A percentile compares a stretch with the other conserved stretches of the same genome.
Evolutionary conservation across 1,139 yeast species (phyloP).

Genomic region (Kodamaea fungicola): DNA sequence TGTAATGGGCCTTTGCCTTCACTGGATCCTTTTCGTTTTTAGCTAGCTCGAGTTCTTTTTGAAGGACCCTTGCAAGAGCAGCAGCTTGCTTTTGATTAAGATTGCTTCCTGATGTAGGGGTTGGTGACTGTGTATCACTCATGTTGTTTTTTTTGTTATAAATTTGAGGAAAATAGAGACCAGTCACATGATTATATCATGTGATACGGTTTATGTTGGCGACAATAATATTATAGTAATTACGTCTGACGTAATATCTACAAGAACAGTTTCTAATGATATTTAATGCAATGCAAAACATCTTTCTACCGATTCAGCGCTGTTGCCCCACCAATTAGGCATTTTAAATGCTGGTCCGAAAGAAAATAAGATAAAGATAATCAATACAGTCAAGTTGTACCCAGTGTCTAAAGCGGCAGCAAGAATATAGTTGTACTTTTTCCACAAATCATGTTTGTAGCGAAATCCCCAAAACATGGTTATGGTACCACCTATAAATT

Average conservation of each 20-base stretch:
- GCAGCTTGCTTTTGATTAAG: slow-evolving; percentile 46
- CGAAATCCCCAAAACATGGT: slow-evolving; percentile 43
- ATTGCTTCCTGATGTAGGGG: slow-evolving; percentile 1
- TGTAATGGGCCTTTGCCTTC: slow-evolving; percentile 63
- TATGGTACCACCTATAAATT: slow-evolving; percentile 41
- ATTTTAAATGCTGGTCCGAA: slow-evolving; percentile 27
- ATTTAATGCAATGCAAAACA: slow-evolving; percentile 27
- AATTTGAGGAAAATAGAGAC: too few relatives aligned
- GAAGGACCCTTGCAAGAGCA: slow-evolving; percentile 57
- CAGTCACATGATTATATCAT: not conserved
- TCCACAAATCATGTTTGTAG: slow-evolving; percentile 35
- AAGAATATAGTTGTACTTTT: slow-evolving; percentile 39
- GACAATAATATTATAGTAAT: not conserved
- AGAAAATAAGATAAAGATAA: slow-evolving; percentile 33
- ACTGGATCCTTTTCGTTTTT: slow-evolving; percentile 53
- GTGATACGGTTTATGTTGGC: not conserved
- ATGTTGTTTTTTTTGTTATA: slow-evolving; percentile 1
- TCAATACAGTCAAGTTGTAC: slow-evolving; percentile 35
- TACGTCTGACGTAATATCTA: not conserved
- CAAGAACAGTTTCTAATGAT: slow-evolving; percentile 1
- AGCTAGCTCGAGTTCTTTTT: slow-evolving; percentile 62
- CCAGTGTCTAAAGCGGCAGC: slow-evolving; percentile 52
- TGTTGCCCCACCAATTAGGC: slow-evolving; percentile 51
- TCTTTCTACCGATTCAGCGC: slow-evolving; percentile 37
- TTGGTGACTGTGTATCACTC: slow-evolving; percentile 1